Base-by-base conservation (phyloP, 768 basidiomycete species). In the Gautieria morchelliformis region DNA sequence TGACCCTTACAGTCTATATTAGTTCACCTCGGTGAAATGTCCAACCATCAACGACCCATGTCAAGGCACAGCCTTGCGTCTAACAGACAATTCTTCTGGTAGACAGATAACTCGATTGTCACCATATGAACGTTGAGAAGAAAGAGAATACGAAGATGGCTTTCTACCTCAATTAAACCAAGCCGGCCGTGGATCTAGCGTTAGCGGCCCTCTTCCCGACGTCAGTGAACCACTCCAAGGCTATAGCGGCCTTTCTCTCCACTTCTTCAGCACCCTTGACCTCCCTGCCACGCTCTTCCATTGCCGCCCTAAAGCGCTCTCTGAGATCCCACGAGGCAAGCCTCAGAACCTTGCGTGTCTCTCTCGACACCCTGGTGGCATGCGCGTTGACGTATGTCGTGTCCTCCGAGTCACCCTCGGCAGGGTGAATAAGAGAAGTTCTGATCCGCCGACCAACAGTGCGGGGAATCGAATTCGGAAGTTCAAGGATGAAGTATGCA, bases 341-440 rank as follows among this genome's bases (percentile, higher is more conserved):
- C 49, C 94, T 77, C 59, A 99, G 73, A 47, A 99, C 95, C 74
- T 97, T 97, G 64, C 95, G 80, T 22, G 92, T 89, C 78, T 98
- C 95, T 39, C 83, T 76, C 53, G 82, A 74, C 41, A 97, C 78
- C 20, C 95, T 77, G 44, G 74, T 76, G 2, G 81, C 78, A 65
- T 97, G 85, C 2, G 72, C 75, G 56, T 84, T 80, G 32, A 86
- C 78, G 65, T 85, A 93, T 32, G 74, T 69, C 4, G 60, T 60
- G n/a, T 67, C 66, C 52, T 82, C 75, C 48, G 81, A 78, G 35
- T 74, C 70, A 22, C 69, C 73, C 32, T 75, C 76, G 45, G 74
- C 74, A n/a, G 67, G 62, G 33, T 69, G 73, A 15, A 77, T 64
- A 8, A 96, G 77, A 3, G 83, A 78, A 3, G 81, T 75, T 60